These are phyloP conservation scores for Fallopia convolvulus DNA, from an alignment of 148 eudicot species.

Conservation along the genomic window DNA sequence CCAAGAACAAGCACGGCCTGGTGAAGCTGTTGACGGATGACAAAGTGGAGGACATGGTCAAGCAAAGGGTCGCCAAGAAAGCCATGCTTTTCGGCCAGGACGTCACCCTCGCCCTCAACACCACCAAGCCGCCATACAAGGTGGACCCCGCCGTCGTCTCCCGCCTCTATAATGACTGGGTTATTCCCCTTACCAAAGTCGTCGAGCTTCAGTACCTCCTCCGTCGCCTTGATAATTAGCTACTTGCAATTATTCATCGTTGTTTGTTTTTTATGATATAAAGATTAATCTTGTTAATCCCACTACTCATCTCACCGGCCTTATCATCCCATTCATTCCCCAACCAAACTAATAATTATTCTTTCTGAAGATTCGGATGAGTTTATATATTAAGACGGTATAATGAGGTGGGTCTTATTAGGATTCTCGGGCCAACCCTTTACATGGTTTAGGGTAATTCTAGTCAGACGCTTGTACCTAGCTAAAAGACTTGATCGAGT, in stretches of 20 bases:
- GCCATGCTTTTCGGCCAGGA: constrained; percentile 67
- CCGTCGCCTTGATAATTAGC: constrained; percentile 46
- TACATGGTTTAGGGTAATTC: too few species aligned
- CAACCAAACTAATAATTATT: too few species aligned
- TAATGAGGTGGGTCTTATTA: too few species aligned
- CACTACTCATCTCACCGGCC: too few species aligned
- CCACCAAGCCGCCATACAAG: constrained; percentile 25
- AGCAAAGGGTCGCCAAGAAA: constrained; percentile 75
- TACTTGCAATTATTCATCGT: background rate
- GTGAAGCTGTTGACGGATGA: constrained; percentile 53
- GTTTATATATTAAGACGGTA: too few species aligned
- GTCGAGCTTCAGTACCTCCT: constrained; percentile 86
- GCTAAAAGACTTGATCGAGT: too few species aligned
- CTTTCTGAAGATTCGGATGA: too few species aligned
- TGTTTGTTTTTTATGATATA: too few species aligned
- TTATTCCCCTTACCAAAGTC: constrained; percentile 85
- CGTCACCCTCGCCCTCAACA: constrained; percentile 27
- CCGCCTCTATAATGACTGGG: constrained; percentile 62
- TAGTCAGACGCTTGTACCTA: too few species aligned
- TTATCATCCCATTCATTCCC: too few species aligned
- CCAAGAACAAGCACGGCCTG: constrained; percentile 54
- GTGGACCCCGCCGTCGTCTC: constrained; percentile 55
- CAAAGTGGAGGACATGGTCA: constrained; percentile 68
- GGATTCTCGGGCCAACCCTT: too few species aligned
- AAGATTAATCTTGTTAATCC: too few species aligned